A percentile compares a stretch with the other conserved stretches of the same genome.
phyloP scores from a whole-genome alignment of 108 stramenopile genomes.

The Skeletonema grethae region DNA sequence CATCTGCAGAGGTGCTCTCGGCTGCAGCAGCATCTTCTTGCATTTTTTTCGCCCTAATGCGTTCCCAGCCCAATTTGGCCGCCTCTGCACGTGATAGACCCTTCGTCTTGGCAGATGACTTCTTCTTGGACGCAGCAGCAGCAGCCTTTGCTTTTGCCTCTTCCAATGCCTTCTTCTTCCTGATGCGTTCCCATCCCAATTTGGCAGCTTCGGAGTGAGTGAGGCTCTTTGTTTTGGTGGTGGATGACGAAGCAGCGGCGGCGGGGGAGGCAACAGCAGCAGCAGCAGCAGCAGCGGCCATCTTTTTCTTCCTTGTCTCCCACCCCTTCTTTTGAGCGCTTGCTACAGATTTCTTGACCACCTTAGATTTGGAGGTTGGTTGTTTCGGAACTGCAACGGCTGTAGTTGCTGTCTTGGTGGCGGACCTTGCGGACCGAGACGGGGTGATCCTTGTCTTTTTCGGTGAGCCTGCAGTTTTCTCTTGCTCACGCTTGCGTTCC shows the following conservation, averaged over 20 bases:
- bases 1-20: neutral
- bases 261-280: neutral
- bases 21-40: neutral
- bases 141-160: neutral
- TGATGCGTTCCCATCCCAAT: slow-evolving; percentile 1
- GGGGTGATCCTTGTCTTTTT: neutral
- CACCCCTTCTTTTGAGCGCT: neutral
- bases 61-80: slow-evolving; percentile 3
- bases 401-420: neutral
- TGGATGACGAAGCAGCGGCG: neutral
- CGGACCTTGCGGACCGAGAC: neutral
- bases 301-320: slow-evolving; percentile 1
- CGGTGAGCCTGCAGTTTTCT: neutral
- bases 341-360: neutral
- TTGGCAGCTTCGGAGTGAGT: neutral
- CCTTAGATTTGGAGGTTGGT: neutral
- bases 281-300: neutral
- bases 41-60: slow-evolving; percentile 1
- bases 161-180: neutral
- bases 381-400: neutral
- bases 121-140: neutral
- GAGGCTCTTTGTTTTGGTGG: neutral
- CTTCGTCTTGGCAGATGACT: neutral
- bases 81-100: neutral
- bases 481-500: neutral